phyloP scores from a whole-genome alignment of 805 yeast species.

The Metschnikowia santaceciliae region DNA sequence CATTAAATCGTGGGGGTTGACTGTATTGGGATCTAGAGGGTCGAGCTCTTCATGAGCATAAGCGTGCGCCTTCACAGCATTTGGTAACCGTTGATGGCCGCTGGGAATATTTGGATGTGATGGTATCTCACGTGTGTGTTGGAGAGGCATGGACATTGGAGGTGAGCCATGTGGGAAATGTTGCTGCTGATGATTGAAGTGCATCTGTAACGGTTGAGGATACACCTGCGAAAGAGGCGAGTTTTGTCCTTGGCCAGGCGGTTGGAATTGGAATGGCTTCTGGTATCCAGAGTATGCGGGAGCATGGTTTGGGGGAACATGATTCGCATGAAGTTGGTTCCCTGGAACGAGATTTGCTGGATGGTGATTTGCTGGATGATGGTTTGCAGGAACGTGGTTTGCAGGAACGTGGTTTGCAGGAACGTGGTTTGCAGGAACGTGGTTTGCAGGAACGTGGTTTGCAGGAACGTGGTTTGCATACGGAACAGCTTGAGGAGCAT shows the following conservation, averaged over 20 bases:
- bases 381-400: too few species aligned
- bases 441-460: background rate
- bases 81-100: background rate
- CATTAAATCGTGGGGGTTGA: constrained; percentile 2
- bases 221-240: constrained; percentile 3
- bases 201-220: constrained; percentile 1
- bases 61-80: background rate
- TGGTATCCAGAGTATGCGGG: background rate
- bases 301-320: background rate
- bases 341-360: background rate
- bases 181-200: background rate
- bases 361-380: background rate
- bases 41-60: background rate
- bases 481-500: background rate
- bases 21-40: background rate
- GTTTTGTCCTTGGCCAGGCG: background rate
- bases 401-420: too few species aligned
- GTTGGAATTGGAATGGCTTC: background rate
- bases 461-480: background rate
- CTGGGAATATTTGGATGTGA: background rate
- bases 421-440: too few species aligned
- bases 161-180: background rate
- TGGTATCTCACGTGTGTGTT: background rate
- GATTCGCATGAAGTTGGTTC: background rate
- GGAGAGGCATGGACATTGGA: background rate